phyloP scores from a whole-genome alignment of 257 asterid species.

The Solanum gandarillasii region DNA sequence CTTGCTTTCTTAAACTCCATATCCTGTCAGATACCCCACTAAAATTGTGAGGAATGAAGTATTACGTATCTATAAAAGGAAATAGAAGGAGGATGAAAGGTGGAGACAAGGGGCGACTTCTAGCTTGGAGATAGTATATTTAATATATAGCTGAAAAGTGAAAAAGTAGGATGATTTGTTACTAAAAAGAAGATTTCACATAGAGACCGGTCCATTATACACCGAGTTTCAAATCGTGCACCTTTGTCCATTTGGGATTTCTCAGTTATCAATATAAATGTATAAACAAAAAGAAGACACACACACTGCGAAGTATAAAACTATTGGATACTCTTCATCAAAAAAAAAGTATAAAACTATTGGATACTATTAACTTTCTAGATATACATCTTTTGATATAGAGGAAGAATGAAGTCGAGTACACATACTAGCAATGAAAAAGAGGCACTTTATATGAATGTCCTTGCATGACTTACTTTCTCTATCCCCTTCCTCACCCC shows the following conservation, averaged over 20 bases:
- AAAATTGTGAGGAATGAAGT: neutral
- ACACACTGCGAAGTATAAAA: neutral
- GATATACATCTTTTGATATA: neutral
- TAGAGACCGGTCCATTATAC: neutral
- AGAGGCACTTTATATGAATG: neutral
- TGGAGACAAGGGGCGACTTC: neutral
- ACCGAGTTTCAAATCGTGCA: neutral
- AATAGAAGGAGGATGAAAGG: neutral
- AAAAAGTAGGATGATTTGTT: neutral
- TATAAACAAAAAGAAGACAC: neutral
- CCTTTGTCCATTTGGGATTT: neutral
- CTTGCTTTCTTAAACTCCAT: neutral
- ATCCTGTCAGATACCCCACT: neutral
- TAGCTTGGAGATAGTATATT: neutral
- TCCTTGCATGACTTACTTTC: conserved; percentile 1
- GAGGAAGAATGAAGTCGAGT: neutral
- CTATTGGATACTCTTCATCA: neutral
- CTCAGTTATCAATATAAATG: neutral
- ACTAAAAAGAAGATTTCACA: neutral
- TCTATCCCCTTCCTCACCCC: neutral
- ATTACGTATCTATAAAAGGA: neutral
- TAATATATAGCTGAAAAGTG: neutral
- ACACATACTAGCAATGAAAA: neutral
- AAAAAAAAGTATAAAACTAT: neutral
- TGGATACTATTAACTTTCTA: neutral